Evolutionary conservation across 371 early-diverging fungal species (phyloP).

Genomic region (Globomyces sp.): DNA sequence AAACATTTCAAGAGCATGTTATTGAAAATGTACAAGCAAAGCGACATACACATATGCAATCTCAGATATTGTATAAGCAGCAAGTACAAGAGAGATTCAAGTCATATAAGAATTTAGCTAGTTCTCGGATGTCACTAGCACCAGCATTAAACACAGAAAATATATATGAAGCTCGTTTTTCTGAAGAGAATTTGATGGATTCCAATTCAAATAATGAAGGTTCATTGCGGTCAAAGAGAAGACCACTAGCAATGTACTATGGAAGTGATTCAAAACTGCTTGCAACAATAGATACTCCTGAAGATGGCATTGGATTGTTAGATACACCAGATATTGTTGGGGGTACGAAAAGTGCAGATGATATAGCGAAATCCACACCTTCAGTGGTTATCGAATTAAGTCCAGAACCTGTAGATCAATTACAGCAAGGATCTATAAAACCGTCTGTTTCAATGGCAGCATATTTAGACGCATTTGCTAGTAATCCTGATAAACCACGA

Average conservation of each 20-base stretch:
- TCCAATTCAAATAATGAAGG: background rate
- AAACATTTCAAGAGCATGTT: constrained; percentile 9
- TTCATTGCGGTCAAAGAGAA: background rate
- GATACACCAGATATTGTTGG: background rate
- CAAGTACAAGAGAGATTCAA: constrained; percentile 3
- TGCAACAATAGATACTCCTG: background rate
- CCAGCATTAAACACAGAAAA: background rate
- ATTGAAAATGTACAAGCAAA: constrained; percentile 13
- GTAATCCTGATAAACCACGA: constrained; percentile 12
- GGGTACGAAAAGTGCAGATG: background rate
- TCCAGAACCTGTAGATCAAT: background rate
- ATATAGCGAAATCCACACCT: background rate
- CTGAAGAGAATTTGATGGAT: background rate
- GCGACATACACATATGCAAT: constrained; percentile 14
- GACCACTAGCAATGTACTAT: background rate
- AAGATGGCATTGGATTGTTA: background rate
- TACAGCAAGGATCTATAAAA: background rate
- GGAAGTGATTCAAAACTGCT: constrained; percentile 1
- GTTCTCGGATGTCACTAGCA: no score
- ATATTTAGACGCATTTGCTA: constrained; percentile 1
- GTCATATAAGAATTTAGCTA: background rate
- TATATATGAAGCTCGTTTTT: background rate
- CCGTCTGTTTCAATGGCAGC: constrained; percentile 13
- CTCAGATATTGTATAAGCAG: constrained; percentile 3
- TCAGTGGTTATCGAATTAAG: no score